Base-by-base conservation (phyloP, 2,329 filamentous ascomycete species). In the Didymella sp. region DNA sequence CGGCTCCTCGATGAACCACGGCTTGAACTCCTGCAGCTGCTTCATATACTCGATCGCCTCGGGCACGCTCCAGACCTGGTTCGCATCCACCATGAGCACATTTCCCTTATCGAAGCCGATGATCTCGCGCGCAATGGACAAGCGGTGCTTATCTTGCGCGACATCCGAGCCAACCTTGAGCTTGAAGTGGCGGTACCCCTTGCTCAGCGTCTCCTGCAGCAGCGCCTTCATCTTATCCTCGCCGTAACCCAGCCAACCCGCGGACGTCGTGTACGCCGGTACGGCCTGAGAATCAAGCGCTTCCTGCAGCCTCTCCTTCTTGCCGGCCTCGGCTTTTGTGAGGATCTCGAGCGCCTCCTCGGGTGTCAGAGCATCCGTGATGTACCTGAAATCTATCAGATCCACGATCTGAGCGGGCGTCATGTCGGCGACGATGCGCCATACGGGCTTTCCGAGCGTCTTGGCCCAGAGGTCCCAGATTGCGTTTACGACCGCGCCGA, bases 401-500 rank as follows among this genome's bases (percentile, higher is more conserved):
- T 83, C 79, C 48, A 96, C 92, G 48, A 96, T 86, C 79, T 96
- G 89, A 78, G 95, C 89, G 1, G 92, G 91, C 3, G 84, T 88
- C 90, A 96, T 96, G 66, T 96, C 92, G 11, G 90, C 89, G 22
- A 97, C 89, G 60, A 97, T 89, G 57, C 87, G 85, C 93, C 92
- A 96, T 13, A 96, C 91, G 3, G 92, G 93, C 81, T 96, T 96
- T 63, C 85, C 83, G 31, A 95, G 85, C 2, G 84, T 84, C 80
- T 96, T 96, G 51, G 91, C 92, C 92, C 92, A 96, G n/a, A 96
- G 85, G 76, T 96, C 92, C 92, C 92, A 96, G 69, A 96, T 83
- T 15, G 92, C 92, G 75, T 96, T 96, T 68, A 96, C 90, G 15
- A 96, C 89, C 40, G 92, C 90, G 27, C 91, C 92, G 11, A 96